A percentile compares a stretch with the other conserved stretches of the same genome.
phyloP scores from a whole-genome alignment of 1,284 basidiomycete species.

The Lignosus rhinocerotis region DNA sequence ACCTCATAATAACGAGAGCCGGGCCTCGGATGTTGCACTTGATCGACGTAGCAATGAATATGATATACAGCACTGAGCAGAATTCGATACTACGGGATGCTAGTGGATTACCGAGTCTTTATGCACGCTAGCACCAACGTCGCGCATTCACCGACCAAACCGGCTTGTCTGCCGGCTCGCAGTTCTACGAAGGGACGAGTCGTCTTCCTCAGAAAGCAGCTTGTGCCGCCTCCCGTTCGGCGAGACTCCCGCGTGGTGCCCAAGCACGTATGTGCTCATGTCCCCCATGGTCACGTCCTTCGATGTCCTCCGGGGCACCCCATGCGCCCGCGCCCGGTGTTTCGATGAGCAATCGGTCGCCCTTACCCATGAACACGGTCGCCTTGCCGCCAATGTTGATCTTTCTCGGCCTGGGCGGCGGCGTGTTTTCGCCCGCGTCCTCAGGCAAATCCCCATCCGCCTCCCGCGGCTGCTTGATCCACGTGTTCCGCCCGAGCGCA shows the following conservation, averaged over 20 bases:
- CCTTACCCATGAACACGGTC: slow-evolving; percentile 84
- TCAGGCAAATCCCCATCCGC: slow-evolving; percentile 66
- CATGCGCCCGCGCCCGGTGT: slow-evolving; percentile 95
- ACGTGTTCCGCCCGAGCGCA: slow-evolving; percentile 80
- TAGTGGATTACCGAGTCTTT: too few relatives aligned
- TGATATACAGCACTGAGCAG: too few relatives aligned
- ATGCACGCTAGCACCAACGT: too few relatives aligned
- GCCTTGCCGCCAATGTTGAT: slow-evolving; percentile 95
- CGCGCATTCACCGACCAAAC: too few relatives aligned
- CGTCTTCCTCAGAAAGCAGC: slow-evolving; percentile 49
- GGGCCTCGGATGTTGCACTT: neutral
- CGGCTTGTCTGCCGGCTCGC: too few relatives aligned
- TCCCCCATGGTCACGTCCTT: slow-evolving; percentile 28
- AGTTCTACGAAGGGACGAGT: too few relatives aligned
- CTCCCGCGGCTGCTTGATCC: slow-evolving; percentile 78
- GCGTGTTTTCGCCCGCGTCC: slow-evolving; percentile 26
- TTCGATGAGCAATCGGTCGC: slow-evolving; percentile 80
- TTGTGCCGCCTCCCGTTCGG: slow-evolving; percentile 69
- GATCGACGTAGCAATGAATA: too few relatives aligned
- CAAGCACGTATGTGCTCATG: slow-evolving; percentile 49
- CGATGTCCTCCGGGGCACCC: slow-evolving; percentile 54
- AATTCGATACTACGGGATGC: too few relatives aligned
- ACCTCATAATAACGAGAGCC: neutral
- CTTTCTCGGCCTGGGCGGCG: slow-evolving; percentile 46
- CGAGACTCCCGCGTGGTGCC: slow-evolving; percentile 75